Base-by-base conservation (phyloP, 208 protist species). In the Wallacemonas sp. region DNA sequence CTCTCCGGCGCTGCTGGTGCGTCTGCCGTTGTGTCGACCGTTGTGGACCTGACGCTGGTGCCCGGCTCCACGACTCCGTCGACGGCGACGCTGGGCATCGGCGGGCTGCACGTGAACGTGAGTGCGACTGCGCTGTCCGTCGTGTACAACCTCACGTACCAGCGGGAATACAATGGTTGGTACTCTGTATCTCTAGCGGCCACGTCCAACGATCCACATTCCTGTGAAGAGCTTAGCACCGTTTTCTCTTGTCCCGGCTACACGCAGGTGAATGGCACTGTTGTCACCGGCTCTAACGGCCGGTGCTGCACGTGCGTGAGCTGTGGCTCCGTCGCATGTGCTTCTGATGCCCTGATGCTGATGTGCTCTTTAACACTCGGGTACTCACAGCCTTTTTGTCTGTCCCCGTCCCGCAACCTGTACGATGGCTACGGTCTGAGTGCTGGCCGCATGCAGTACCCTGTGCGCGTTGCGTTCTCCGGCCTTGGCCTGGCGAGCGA, bases 271-370 rank as follows among this genome's bases (percentile, higher is more conserved):
- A 32, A 31, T 10, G 74, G 75, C 44, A 26, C 54, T 0, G 28
- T 77, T 20, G 76, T 91, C 32, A 29, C 65, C 26, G 72, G 67
- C 29, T 82, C 81, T 57, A 29, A 78, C 14, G 85, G 85, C 10
- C 68, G 84, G 41, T 91, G 85, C 71, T 91, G 85, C 64, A 38
- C 41, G 3, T 91, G 85, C 64, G 64, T 55, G 4, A 22, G 42
- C 22, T 79, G 76, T 28, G 73, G 61, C 57, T 52, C 72, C 29
- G 26, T 52, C 28, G 41, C 50, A 2, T 78, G 70, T 25, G 63
- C 16, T 31, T 14, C 70, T 5, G 57, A 82, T 31, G 64, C 63
- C 28, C 71, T 66, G 3, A 57, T 48, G 2, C 68, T 54, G 10
- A 64, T 68, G 50, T 72, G 77, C 45, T 41, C 36, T 12, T 12